Evolutionary conservation across 768 basidiomycete genomes (phyloP).

Genomic region (Calocybe cyanea): DNA sequence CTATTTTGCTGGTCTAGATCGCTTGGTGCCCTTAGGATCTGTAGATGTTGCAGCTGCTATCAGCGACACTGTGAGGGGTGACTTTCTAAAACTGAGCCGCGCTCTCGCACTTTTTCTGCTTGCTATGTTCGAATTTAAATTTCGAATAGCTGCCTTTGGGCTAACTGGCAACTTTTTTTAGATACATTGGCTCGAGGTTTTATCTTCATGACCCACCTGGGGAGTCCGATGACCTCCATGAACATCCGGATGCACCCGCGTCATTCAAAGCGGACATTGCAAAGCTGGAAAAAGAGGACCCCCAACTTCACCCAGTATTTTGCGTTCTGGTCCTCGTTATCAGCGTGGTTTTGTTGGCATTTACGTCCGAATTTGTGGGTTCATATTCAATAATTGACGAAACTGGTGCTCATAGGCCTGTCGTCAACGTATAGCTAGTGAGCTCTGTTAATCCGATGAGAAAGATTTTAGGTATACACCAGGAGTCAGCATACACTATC

Average conservation of each 20-base stretch:
- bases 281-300: constrained; percentile 36
- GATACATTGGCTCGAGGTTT: constrained; percentile 63
- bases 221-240: constrained; percentile 38
- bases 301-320: constrained; percentile 59
- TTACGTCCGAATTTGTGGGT: constrained; percentile 66
- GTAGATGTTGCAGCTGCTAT: constrained; percentile 23
- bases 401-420: no score
- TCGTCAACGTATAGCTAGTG: constrained; percentile 47
- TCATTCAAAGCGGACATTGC: constrained; percentile 38
- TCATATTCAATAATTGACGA: no score
- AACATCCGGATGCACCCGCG: constrained; percentile 41
- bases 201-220: constrained; percentile 71
- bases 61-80: constrained; percentile 38
- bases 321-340: constrained; percentile 49
- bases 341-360: constrained; percentile 56
- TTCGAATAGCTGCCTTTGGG: no score
- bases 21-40: constrained; percentile 16
- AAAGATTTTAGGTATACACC: constrained; percentile 32
- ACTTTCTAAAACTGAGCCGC: constrained; percentile 59
- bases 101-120: constrained; percentile 62
- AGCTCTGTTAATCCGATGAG: constrained; percentile 58
- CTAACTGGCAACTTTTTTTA: constrained; percentile 16
- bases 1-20: constrained; percentile 57
- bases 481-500: constrained; percentile 54
- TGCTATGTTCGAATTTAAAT: constrained; percentile 38